phyloP scores from a whole-genome alignment of 371 early-diverging fungal genomes.

The Rhizopus microsporus region DNA sequence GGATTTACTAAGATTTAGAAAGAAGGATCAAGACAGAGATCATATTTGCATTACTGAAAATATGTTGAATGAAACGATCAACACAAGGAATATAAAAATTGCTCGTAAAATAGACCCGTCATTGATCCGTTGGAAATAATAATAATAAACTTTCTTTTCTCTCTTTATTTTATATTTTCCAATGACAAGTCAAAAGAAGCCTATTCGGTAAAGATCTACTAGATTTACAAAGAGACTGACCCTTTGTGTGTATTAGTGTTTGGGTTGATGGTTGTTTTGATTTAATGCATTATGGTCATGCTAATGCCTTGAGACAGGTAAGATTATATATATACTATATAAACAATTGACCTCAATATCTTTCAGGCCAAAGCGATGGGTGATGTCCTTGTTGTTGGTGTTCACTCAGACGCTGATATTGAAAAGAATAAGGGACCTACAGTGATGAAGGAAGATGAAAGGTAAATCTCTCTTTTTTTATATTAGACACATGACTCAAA shows the following conservation, averaged over 20 bases:
- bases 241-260: constrained; percentile 40
- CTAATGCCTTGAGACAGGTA: constrained; percentile 88
- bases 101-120: constrained; percentile 20
- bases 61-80: constrained; percentile 24
- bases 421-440: constrained; percentile 93
- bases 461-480: constrained; percentile 47
- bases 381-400: constrained; percentile 92
- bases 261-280: constrained; percentile 97
- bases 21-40: constrained; percentile 9
- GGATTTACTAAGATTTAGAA: constrained; percentile 31
- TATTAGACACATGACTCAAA: not conserved
- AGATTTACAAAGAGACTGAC: constrained; percentile 5
- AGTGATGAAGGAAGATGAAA: constrained; percentile 94
- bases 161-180: too few relatives aligned
- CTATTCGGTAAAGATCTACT: constrained; percentile 13
- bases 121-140: constrained; percentile 22
- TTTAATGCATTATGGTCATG: constrained; percentile 96
- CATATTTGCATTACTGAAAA: constrained; percentile 27
- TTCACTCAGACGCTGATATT: constrained; percentile 95
- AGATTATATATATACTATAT: too few relatives aligned
- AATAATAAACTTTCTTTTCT: not conserved
- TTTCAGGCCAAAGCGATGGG: constrained; percentile 85
- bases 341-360: not conserved
- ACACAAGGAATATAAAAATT: constrained; percentile 17
- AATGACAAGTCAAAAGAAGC: too few relatives aligned